phyloP scores from a whole-genome alignment of 2,329 filamentous ascomycete genomes.

The Beauveria pseudobassiana region DNA sequence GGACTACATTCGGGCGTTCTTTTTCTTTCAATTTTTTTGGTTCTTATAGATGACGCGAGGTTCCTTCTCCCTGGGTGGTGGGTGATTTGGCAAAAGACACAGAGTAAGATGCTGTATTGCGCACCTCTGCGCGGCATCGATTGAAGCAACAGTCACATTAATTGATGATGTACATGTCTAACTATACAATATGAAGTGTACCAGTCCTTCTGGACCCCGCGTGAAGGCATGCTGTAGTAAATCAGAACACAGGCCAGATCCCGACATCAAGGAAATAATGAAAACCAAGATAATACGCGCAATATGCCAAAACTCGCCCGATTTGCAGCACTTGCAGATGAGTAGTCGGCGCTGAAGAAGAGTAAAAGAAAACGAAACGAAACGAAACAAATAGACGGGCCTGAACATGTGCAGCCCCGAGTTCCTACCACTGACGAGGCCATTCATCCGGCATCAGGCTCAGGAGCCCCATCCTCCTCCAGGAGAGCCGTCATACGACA shows the following conservation, averaged over 20 bases:
- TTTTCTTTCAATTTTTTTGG: background rate
- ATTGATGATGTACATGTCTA: conserved; percentile 6
- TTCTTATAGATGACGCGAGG: background rate
- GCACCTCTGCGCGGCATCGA: background rate
- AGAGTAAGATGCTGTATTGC: background rate
- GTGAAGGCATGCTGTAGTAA: background rate
- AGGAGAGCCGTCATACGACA: conserved; percentile 13
- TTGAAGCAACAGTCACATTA: background rate
- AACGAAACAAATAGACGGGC: background rate
- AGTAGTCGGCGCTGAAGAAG: background rate
- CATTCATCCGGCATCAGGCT: background rate
- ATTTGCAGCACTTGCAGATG: conserved; percentile 6
- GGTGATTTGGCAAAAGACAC: background rate
- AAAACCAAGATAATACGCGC: background rate
- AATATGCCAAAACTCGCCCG: conserved; percentile 1
- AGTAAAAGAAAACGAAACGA: background rate
- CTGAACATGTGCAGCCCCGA: background rate
- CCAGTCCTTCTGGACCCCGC: background rate
- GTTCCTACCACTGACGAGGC: background rate
- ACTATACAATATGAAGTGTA: conserved; percentile 8
- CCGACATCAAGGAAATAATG: background rate
- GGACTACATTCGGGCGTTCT: background rate
- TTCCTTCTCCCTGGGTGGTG: background rate
- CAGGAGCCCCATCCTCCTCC: conserved; percentile 15
- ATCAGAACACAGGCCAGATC: background rate